Percentiles rank a stretch among this genome's conserved stretches.
Evolutionary conservation across 176 grass and related monocot genomes (phyloP).

Genomic region (Alopecurus myosuroides): DNA sequence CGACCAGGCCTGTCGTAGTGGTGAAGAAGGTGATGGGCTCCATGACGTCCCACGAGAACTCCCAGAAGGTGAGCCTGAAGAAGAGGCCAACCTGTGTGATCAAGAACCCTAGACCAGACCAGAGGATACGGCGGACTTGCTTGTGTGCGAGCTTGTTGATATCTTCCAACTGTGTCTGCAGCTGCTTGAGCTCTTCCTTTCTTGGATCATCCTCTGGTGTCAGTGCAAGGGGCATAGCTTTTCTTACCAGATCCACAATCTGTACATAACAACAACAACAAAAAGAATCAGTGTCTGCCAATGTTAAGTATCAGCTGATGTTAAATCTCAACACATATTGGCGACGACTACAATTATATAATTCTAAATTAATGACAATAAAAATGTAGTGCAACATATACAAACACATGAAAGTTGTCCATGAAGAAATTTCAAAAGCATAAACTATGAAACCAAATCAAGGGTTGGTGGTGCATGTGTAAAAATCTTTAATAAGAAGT

Average conservation of each 20-base stretch:
- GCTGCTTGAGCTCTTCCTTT: slow-evolving; percentile 81
- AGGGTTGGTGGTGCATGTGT: no score
- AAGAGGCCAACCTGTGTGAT: slow-evolving; percentile 80
- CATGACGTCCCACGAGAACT: slow-evolving; percentile 99
- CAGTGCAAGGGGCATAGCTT: slow-evolving; percentile 68
- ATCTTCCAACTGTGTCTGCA: slow-evolving; percentile 64
- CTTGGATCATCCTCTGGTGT: slow-evolving; percentile 62
- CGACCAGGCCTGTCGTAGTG: slow-evolving; percentile 63
- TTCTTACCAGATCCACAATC: slow-evolving; percentile 90
- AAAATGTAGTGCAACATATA: background rate
- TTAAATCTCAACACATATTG: background rate
- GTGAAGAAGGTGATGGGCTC: slow-evolving; percentile 95
- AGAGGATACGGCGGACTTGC: slow-evolving; percentile 84
- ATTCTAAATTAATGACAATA: background rate
- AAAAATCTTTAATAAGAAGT: no score
- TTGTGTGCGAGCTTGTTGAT: slow-evolving; percentile 85
- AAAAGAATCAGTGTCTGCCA: background rate
- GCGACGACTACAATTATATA: background rate
- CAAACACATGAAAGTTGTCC: background rate
- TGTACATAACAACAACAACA: slow-evolving; percentile 15
- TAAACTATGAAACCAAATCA: background rate
- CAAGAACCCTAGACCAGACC: slow-evolving; percentile 73
- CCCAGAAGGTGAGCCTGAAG: slow-evolving; percentile 98
- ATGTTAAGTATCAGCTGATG: background rate
- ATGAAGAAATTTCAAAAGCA: background rate